Evolutionary conservation across 345 rosid species (phyloP), one percentile per base, ranked within the genome.

Genomic region (Populus pruinosa): DNA sequence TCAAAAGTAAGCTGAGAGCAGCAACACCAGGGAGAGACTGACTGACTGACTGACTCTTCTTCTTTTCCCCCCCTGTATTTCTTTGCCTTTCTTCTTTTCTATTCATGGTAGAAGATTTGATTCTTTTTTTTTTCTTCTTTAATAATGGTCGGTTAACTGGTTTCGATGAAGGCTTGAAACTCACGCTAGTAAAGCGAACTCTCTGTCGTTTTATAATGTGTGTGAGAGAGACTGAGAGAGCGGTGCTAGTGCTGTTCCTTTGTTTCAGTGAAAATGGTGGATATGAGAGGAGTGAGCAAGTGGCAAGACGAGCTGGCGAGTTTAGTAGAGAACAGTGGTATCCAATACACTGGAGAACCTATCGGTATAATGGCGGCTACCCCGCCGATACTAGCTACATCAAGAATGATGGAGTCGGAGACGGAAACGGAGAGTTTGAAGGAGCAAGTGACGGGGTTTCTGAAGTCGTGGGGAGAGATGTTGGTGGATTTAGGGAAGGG

Each of bases 381-480:
- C 11, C 63, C 84, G 75, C 56, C 82, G 70, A 77, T 83, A 3
- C 72, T 86, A 55, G 81, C 49, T 56, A 3, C 47, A 2, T 10
- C 47, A 43, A 11, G 47, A 43, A 43, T 43, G 49, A 70, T 29
- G 49, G 35, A 17, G 78, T 16, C 72, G 66, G 65, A 16, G 66
- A n/a, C 12, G 59, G 61, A 83, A 55, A 53, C 80, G 41, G 99
- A 93, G 90, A 87, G 85, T 65, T 80, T 90, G 67, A 90, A 74
- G 80, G 98, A 92, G 74, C 93, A 92, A 67, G 88, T 83, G 78
- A 86, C 85, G 44, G 99, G 87, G 78, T 91, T 95, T 71, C 72
- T 88, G 70, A 91, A 87, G 83, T 89, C 98, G n/a, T 95, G 99
- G 99, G 91, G 90, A 6, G 98, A 95, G 86, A 88, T 95, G 94